A percentile compares a stretch with the other conserved stretches of the same genome.
These are phyloP conservation scores for Kwoniella sp. DNA, from an alignment of 768 basidiomycete species.

Conservation along the genomic window DNA sequence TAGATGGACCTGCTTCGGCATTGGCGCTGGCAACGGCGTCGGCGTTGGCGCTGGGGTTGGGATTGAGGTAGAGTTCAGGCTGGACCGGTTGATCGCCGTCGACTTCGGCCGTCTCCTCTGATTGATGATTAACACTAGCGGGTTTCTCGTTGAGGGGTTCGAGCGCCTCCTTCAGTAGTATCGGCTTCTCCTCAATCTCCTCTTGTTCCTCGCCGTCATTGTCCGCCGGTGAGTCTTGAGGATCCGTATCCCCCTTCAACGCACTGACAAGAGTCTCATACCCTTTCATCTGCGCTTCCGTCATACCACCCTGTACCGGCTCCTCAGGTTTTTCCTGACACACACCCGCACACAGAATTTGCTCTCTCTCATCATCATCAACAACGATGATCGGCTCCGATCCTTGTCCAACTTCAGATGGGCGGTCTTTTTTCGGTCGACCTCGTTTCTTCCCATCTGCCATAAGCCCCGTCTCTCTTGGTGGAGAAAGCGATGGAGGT, in stretches of 20 bases:
- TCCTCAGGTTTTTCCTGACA: not conserved
- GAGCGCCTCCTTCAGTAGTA: too few relatives aligned
- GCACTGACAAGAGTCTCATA: too few relatives aligned
- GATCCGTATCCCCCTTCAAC: too few relatives aligned
- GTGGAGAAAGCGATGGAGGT: conserved; percentile 14
- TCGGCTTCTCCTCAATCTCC: too few relatives aligned
- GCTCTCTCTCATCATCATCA: not conserved
- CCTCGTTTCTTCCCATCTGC: conserved; percentile 5
- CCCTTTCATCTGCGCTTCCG: not conserved
- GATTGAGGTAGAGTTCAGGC: too few relatives aligned
- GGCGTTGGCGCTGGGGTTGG: too few relatives aligned
- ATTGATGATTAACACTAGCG: too few relatives aligned
- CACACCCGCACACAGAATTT: not conserved
- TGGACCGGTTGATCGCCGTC: too few relatives aligned
- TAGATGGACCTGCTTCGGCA: conserved; percentile 9
- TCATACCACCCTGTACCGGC: not conserved
- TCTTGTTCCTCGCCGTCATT: too few relatives aligned
- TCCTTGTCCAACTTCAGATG: not conserved
- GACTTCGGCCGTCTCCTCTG: too few relatives aligned
- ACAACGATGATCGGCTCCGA: not conserved
- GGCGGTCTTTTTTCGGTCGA: conserved; percentile 1
- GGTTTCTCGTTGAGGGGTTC: too few relatives aligned
- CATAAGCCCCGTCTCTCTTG: not conserved
- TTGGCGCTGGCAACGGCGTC: not conserved
- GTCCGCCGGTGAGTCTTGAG: too few relatives aligned